Evolutionary conservation across 2,329 filamentous ascomycete species (phyloP).

Genomic region (Cordyceps militaris): DNA sequence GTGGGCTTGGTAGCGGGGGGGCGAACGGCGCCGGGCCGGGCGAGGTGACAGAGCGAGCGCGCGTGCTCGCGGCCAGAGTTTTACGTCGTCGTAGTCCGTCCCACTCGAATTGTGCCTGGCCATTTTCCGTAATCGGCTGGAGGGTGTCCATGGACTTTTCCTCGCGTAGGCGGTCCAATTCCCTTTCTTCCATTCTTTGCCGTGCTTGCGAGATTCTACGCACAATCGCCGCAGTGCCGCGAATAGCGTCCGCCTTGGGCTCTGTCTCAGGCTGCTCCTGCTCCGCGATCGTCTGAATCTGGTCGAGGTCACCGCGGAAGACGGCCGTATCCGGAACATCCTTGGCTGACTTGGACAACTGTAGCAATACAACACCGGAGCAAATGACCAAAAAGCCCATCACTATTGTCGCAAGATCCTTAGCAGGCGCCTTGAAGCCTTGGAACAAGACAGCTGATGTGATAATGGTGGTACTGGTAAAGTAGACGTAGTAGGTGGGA

Average conservation of each 20-base stretch:
- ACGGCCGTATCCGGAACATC: constrained; percentile 91
- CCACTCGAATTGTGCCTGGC: constrained; percentile 68
- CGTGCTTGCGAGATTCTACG: constrained; percentile 71
- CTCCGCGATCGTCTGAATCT: constrained; percentile 90
- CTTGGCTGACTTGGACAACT: constrained; percentile 97
- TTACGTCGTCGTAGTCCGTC: constrained; percentile 76
- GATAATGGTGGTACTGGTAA: constrained; percentile 91
- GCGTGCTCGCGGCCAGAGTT: constrained; percentile 36
- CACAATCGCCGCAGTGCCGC: constrained; percentile 81
- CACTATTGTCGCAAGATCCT: constrained; percentile 79
- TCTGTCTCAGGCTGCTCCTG: constrained; percentile 95
- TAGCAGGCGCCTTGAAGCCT: constrained; percentile 81
- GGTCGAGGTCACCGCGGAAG: constrained; percentile 86
- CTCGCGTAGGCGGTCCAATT: constrained; percentile 69
- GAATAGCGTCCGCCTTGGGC: constrained; percentile 92
- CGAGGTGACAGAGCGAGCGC: constrained; percentile 13
- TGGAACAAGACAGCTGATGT: constrained; percentile 88
- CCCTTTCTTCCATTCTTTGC: constrained; percentile 70
- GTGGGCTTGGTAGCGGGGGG: constrained; percentile 34
- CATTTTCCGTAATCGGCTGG: constrained; percentile 70
- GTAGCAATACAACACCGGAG: constrained; percentile 81
- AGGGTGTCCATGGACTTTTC: constrained; percentile 67
- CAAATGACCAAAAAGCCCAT: constrained; percentile 94
- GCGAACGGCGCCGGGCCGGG: constrained; percentile 24
- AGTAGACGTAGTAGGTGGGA: constrained; percentile 97